Conservation (phyloP, 2,329 filamentous ascomycete genomes). For the Didymosphaeria variabile region DNA sequence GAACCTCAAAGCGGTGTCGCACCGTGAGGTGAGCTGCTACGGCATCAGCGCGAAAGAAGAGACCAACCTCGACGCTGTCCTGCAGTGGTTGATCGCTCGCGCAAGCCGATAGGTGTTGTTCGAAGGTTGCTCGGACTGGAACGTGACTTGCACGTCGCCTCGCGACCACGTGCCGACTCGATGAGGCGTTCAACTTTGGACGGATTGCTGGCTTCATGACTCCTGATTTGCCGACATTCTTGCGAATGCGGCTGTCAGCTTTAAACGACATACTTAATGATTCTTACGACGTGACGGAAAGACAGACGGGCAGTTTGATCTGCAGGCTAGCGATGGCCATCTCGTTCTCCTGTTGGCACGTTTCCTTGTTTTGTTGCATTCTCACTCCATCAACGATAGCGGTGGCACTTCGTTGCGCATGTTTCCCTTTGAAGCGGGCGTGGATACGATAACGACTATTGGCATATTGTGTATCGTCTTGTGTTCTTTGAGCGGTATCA, state of each 20-base stretch:
- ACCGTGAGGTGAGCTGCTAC: slow-evolving; percentile 97
- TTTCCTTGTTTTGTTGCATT: slow-evolving; percentile 36
- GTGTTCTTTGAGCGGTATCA: slow-evolving; percentile 17
- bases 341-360: slow-evolving; percentile 49
- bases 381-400: slow-evolving; percentile 30
- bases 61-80: slow-evolving; percentile 95
- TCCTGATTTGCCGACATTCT: slow-evolving; percentile 48
- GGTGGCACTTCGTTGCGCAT: slow-evolving; percentile 15
- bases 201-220: slow-evolving; percentile 40
- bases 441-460: slow-evolving; percentile 22
- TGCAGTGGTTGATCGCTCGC: slow-evolving; percentile 95
- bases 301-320: slow-evolving; percentile 57
- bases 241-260: slow-evolving; percentile 48
- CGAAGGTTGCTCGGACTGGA: slow-evolving; percentile 25
- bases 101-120: slow-evolving; percentile 61
- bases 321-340: slow-evolving; percentile 59
- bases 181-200: slow-evolving; percentile 28
- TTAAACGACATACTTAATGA: slow-evolving; percentile 59
- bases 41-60: slow-evolving; percentile 99
- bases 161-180: slow-evolving; percentile 30
- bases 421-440: slow-evolving; percentile 20
- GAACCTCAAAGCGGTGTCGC: slow-evolving; percentile 86
- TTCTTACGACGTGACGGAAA: slow-evolving; percentile 62
- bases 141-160: slow-evolving; percentile 33
- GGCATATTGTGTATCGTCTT: slow-evolving; percentile 28